Base-by-base conservation (phyloP, 2,329 filamentous ascomycete species). In the Hypocrella siamensis region DNA sequence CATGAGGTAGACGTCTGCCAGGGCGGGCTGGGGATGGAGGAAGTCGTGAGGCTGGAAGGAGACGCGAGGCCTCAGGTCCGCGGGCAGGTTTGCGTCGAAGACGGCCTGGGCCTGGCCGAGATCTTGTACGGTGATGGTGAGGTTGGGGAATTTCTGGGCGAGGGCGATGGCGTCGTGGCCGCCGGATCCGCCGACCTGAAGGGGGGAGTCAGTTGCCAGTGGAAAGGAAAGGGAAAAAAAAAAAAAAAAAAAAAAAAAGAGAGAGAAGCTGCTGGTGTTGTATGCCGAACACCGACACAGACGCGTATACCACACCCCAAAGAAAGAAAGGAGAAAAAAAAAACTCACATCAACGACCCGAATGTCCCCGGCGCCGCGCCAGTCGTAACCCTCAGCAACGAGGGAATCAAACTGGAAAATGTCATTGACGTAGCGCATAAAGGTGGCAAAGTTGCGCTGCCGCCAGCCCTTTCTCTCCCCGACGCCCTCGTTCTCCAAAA, bases 1-100 rank as follows among this genome's bases (percentile, higher is more conserved):
- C 38, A 72, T 46, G 34, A 70, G 50, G 48, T 65, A 71, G 30
- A 67, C 49, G 34, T 65, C 63, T 8, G 60, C 65, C 14, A 47
- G 35, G 5, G 53, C 44, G 1, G 49, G 40, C 38, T 60, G 57
- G 2, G 53, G 52, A 26, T 47, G 35, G 46, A 59, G 58, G 39
- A 60, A 54, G 41, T 54, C 47, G 39, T 59, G 56, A 9, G 46
- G 44, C 22, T 47, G 37, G 38, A 58, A 60, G 6, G 39, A 42
- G 10, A 61, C 46, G 6, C 56, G 49, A 17, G 33, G 37, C 26
- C 41, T 42, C 10, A 58, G 42, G 6, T 54, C 46, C 1, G 37
- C 42, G 1, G 56, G 55, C 2, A 54, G 38, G 26, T 51, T 49
- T n/a, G 45, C 42, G 14, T 55, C 44, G 35, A 54, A 57, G 10